Conservation (phyloP, 768 basidiomycete species). For the Kwoniella bestiolae region DNA sequence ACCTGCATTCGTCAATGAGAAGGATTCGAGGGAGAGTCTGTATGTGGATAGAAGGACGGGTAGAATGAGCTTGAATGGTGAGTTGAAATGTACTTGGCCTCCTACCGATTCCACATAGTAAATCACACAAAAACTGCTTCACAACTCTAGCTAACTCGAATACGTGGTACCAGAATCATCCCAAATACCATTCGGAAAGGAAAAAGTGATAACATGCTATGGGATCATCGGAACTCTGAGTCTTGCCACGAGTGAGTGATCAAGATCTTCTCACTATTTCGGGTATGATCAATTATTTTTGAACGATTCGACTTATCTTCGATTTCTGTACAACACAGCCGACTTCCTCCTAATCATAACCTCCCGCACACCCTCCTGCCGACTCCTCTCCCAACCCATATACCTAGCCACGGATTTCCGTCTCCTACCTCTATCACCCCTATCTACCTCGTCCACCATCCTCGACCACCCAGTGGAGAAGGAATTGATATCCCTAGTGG, state of each 20-base stretch:
- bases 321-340: conserved; percentile 62
- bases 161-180: conserved; percentile 11
- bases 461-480: conserved; percentile 84
- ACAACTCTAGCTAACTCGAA: neutral
- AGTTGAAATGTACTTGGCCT: conserved; percentile 21
- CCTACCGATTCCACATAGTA: neutral
- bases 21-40: conserved; percentile 56
- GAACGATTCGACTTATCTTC: conserved; percentile 9
- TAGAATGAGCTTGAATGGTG: conserved; percentile 58
- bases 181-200: conserved; percentile 49
- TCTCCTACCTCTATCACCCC: conserved; percentile 80
- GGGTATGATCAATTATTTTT: neutral
- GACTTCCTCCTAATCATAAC: conserved; percentile 92
- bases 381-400: conserved; percentile 81
- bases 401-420: conserved; percentile 90
- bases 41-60: conserved; percentile 57
- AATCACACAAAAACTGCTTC: neutral
- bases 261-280: neutral
- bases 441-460: conserved; percentile 66
- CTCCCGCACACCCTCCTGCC: conserved; percentile 74
- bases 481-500: conserved; percentile 81
- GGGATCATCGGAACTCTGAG: conserved; percentile 62
- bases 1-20: conserved; percentile 40
- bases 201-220: conserved; percentile 59
- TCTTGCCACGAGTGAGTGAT: conserved; percentile 58